Conservation (phyloP, 23 red algal species). For the Cyanidioschyzon merolae region DNA sequence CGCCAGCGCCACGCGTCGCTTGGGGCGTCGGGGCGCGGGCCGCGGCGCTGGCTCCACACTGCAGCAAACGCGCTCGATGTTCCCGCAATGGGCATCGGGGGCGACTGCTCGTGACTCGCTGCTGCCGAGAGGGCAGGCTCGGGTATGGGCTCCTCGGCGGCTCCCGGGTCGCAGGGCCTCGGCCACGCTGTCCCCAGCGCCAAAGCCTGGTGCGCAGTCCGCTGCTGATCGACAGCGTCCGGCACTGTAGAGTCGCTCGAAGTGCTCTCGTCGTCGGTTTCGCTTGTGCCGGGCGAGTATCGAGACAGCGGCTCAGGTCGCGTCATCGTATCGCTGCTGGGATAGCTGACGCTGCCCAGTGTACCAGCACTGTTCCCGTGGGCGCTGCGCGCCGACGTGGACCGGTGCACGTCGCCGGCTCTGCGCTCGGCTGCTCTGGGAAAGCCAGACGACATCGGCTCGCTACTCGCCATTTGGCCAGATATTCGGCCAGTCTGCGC, state of each 20-base stretch:
- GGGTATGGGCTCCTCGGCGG: neutral
- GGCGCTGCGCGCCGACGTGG: no score
- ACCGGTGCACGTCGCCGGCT: neutral
- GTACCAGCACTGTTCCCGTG: neutral
- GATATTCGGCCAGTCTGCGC: neutral
- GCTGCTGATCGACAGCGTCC: neutral
- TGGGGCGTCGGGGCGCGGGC: neutral
- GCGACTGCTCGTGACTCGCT: neutral
- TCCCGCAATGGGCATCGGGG: neutral
- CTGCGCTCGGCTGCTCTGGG: neutral
- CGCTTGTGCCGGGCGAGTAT: neutral
- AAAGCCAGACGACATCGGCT: neutral
- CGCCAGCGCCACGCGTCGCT: neutral
- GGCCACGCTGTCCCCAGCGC: neutral
- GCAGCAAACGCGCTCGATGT: neutral
- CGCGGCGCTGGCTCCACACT: neutral
- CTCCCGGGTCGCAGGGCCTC: neutral
- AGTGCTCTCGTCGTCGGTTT: neutral
- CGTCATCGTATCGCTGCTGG: neutral
- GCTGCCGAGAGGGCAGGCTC: neutral
- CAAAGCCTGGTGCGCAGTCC: neutral
- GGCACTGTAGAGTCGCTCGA: neutral
- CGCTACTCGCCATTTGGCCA: neutral
- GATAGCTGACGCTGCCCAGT: neutral
- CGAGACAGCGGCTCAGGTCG: neutral